A percentile compares a stretch with the other conserved stretches of the same genome.
These are phyloP conservation scores for Alternaria panax DNA, from an alignment of 2,329 filamentous ascomycete species.

Conservation along the genomic window DNA sequence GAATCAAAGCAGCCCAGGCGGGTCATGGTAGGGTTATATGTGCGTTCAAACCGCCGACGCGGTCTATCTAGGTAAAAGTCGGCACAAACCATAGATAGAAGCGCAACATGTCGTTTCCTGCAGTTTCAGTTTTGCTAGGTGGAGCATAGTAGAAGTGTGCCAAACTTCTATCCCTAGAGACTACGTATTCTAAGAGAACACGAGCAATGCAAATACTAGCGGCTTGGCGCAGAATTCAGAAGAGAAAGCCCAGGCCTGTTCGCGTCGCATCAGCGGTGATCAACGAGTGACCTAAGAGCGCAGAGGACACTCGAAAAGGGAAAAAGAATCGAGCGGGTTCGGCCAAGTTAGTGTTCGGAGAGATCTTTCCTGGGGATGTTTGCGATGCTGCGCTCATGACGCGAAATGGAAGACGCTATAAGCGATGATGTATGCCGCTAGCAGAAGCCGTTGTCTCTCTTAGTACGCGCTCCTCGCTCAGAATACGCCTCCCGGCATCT, in stretches of 20 bases:
- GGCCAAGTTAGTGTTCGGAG: neutral
- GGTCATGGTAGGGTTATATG: neutral
- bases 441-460: neutral
- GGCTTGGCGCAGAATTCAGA: neutral
- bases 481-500: neutral
- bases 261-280: neutral
- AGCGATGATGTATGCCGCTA: neutral
- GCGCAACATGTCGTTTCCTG: neutral
- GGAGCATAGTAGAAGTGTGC: neutral
- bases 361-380: neutral
- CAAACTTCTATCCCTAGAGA: neutral
- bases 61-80: neutral
- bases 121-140: neutral
- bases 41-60: neutral
- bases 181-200: neutral
- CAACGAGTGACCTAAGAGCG: neutral
- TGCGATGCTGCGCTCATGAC: neutral
- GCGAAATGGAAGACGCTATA: neutral
- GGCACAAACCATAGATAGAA: neutral
- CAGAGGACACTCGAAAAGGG: neutral
- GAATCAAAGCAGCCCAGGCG: neutral
- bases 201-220: neutral
- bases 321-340: neutral
- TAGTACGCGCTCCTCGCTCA: conserved; percentile 1
- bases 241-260: neutral